These are phyloP conservation scores for Chlamydomonas urium DNA, from an alignment of 139 green algal genomes.

Conservation along the genomic window DNA sequence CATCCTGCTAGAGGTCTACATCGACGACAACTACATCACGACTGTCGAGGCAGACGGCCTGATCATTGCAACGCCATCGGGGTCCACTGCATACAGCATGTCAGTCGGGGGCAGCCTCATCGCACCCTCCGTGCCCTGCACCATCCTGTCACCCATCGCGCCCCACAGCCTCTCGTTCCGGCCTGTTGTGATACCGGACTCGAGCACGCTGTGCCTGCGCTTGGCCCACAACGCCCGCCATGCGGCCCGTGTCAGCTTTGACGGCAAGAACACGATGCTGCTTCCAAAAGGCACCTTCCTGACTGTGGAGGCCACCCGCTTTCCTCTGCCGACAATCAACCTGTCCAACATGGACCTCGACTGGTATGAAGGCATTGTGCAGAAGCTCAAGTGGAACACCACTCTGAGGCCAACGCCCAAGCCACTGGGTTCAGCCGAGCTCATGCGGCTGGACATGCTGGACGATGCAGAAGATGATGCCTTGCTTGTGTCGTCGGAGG, in stretches of 20 bases:
- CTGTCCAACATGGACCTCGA: background rate
- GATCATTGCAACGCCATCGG: slow-evolving; percentile 82
- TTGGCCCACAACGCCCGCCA: slow-evolving; percentile 55
- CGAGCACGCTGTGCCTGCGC: slow-evolving; percentile 67
- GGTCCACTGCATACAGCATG: slow-evolving; percentile 86
- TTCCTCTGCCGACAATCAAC: slow-evolving; percentile 7
- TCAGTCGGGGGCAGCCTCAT: slow-evolving; percentile 83
- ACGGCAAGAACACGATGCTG: slow-evolving; percentile 48
- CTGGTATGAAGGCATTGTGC: slow-evolving; percentile 12
- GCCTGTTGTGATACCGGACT: slow-evolving; percentile 81
- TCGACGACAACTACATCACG: slow-evolving; percentile 78
- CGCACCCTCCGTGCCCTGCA: slow-evolving; percentile 79
- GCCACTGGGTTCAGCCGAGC: too few relatives aligned
- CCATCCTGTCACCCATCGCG: slow-evolving; percentile 81
- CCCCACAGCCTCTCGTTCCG: slow-evolving; percentile 77
- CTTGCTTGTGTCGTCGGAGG: too few relatives aligned
- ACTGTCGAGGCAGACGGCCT: slow-evolving; percentile 80
- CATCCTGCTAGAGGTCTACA: slow-evolving; percentile 69
- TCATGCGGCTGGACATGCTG: too few relatives aligned
- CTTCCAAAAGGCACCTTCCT: background rate
- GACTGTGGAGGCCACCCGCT: background rate
- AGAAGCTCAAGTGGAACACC: slow-evolving; percentile 17
- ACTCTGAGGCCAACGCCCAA: background rate
- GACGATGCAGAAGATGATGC: too few relatives aligned
- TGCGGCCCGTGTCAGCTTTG: slow-evolving; percentile 68